A percentile compares a stretch with the other conserved stretches of the same genome.
phyloP scores from a whole-genome alignment of 2,329 filamentous ascomycete genomes.

The Byssoonygena ceratinophila region DNA sequence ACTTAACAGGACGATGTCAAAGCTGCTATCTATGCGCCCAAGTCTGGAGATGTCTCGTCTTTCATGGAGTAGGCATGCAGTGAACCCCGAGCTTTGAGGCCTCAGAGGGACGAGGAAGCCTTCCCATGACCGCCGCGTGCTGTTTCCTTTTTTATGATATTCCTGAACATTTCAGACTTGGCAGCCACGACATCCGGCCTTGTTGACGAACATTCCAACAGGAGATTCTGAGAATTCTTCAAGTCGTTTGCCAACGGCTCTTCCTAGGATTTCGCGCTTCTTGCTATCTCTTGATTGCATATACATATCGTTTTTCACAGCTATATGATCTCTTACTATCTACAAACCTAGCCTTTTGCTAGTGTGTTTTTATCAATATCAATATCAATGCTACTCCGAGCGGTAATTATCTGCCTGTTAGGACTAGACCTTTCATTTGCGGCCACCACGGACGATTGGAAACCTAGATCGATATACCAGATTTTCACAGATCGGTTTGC shows the following conservation, averaged over 20 bases:
- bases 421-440: constrained; percentile 11
- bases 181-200: not conserved
- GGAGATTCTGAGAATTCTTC: no score
- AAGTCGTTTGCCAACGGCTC: no score
- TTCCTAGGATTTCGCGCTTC: not conserved
- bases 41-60: no score
- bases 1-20: no score
- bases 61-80: no score
- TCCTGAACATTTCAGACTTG: not conserved
- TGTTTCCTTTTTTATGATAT: not conserved
- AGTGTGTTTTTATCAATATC: constrained; percentile 1
- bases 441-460: constrained; percentile 29
- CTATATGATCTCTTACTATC: not conserved
- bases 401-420: not conserved
- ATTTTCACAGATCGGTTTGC: constrained; percentile 40
- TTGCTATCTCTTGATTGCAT: not conserved
- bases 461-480: constrained; percentile 37
- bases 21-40: no score
- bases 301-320: not conserved
- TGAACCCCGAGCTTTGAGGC: no score
- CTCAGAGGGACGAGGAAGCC: no score
- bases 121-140: not conserved
- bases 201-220: not conserved
- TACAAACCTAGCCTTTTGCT: not conserved
- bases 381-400: not conserved